A percentile compares a stretch with the other conserved stretches of the same genome.
Evolutionary conservation across 2,329 filamentous ascomycete species (phyloP).

Genomic region (Fusarium pilosicola): DNA sequence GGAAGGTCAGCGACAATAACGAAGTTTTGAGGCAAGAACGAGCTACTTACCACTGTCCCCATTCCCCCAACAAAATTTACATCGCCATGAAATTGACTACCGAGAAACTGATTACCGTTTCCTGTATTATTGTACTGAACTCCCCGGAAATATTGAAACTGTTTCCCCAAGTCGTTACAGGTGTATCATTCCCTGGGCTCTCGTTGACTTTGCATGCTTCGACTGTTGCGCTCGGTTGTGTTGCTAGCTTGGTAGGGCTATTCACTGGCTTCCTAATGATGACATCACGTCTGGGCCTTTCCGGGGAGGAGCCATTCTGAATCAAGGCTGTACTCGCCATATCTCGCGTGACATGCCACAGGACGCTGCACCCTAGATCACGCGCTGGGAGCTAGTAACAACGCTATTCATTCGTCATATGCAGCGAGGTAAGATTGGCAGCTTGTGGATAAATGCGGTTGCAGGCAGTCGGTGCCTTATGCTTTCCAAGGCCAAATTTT

Average conservation of each 20-base stretch:
- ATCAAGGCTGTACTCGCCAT: not conserved
- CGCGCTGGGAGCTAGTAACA: too few relatives aligned
- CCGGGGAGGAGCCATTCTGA: accelerated
- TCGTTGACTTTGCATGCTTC: not conserved
- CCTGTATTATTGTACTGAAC: not conserved
- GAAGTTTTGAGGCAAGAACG: accelerated
- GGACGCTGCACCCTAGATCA: too few relatives aligned
- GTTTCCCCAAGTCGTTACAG: not conserved
- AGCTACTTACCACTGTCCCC: accelerated
- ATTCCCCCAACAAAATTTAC: not conserved
- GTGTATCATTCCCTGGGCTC: not conserved
- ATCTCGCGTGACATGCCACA: not conserved
- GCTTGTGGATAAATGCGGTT: accelerated
- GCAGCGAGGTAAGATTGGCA: not conserved
- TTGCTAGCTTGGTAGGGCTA: accelerated
- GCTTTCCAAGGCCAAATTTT: not conserved
- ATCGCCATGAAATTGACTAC: not conserved
- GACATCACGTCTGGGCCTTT: not conserved
- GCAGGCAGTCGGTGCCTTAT: not conserved
- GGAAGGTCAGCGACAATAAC: not conserved
- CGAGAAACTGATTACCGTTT: not conserved
- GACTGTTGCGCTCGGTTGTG: not conserved
- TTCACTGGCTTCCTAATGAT: not conserved
- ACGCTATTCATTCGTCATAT: too few relatives aligned
- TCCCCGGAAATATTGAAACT: not conserved